Evolutionary conservation across 2,329 filamentous ascomycete genomes (phyloP), one percentile per base, ranked within the genome.

Genomic region (Cladorrhinum sp.): DNA sequence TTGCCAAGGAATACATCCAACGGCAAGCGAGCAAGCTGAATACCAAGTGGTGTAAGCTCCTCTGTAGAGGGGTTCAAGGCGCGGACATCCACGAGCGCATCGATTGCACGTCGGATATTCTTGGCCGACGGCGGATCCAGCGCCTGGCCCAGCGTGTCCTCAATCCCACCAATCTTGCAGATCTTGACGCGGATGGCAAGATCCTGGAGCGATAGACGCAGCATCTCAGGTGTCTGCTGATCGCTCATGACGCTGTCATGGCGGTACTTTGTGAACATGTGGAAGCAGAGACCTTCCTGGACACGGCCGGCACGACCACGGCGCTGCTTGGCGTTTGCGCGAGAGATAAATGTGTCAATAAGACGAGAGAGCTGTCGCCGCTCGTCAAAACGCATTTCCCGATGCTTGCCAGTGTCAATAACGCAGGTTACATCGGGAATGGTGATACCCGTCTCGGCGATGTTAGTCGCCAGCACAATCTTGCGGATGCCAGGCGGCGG

Each of bases 391-490:
- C 94, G 83, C 94, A 97, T 97, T 74, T 96, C 94, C 66, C 96
- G 92, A 75, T 98, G 94, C 74, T 96, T 98, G 60, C 95, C 95
- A 0, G 92, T 93, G 73, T 99, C 95, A 61, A 99, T 90, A 51
- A 99, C 95, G 68, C 93, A 96, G 0, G 95, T 98, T 28, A 99
- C 91, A 72, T 99, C 95, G 1, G 95, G 95, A 66, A 99, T 99
- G 0, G 95, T 99, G 71, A 99, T 96, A 78, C 95, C 95, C 0
- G 95, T 99, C 74, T 99, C 95, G 3, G 95, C 95, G 73, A 99
- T 99, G 71, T 99, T 99, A 14, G 95, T 99, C 1, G 95, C 93
- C 58, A 99, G 83, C 1, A 99, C 94, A 65, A 99, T 95, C 77
- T 99, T 99, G 64, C 93, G 85, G 60, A 87, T 81, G 0, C 94